Percentiles rank a stretch among this genome's conserved stretches.
phyloP scores from a whole-genome alignment of 352 stramenopile species.

The Globisporangium canariense region DNA sequence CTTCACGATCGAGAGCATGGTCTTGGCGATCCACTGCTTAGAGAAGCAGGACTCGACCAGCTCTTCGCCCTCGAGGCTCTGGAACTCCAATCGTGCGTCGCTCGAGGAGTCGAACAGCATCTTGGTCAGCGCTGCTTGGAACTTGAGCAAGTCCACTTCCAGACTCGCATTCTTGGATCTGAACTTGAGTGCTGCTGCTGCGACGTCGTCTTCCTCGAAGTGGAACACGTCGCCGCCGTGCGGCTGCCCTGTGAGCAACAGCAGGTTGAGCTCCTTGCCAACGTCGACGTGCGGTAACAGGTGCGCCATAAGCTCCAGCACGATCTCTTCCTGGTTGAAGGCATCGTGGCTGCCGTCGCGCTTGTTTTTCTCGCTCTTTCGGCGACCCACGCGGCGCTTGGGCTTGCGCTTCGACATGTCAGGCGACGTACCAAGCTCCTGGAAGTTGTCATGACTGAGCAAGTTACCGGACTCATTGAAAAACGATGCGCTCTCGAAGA shows the following conservation, averaged over 20 bases:
- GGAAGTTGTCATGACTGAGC: conserved; percentile 70
- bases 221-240: conserved; percentile 57
- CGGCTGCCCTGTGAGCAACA: conserved; percentile 45
- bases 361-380: conserved; percentile 46
- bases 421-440: conserved; percentile 57
- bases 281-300: conserved; percentile 70
- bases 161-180: conserved; percentile 17
- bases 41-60: conserved; percentile 44
- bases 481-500: conserved; percentile 77
- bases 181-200: not conserved
- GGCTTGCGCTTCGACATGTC: conserved; percentile 30
- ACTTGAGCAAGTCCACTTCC: conserved; percentile 61
- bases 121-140: conserved; percentile 46
- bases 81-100: conserved; percentile 23
- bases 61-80: conserved; percentile 25
- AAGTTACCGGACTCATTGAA: conserved; percentile 72
- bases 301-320: conserved; percentile 72
- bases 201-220: conserved; percentile 57
- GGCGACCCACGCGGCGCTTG: conserved; percentile 63
- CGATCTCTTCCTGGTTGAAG: conserved; percentile 56
- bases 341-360: conserved; percentile 26
- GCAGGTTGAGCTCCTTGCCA: conserved; percentile 75
- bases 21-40: conserved; percentile 42
- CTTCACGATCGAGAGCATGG: conserved; percentile 47
- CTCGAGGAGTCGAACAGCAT: conserved; percentile 39